These are phyloP conservation scores for Elsinoe necatrix DNA, from an alignment of 2,329 filamentous ascomycete species.

Conservation along the genomic window DNA sequence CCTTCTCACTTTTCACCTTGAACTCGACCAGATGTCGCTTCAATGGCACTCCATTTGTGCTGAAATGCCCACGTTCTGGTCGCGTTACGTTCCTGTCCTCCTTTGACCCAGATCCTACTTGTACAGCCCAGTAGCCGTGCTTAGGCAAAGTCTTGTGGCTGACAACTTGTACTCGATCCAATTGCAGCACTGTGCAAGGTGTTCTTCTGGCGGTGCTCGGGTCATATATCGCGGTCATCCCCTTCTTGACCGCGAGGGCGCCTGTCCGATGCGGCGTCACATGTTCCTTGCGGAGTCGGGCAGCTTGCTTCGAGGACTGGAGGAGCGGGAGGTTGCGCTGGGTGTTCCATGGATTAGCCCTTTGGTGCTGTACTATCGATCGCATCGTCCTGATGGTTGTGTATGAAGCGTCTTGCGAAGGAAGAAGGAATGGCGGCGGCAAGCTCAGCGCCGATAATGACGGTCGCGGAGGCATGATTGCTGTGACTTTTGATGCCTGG, in stretches of 20 bases:
- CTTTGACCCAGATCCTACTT: constrained; percentile 72
- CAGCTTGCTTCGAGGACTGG: constrained; percentile 48
- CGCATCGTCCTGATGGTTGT: constrained; percentile 41
- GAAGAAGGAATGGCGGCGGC: constrained; percentile 29
- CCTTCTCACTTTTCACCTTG: constrained; percentile 63
- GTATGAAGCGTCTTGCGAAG: constrained; percentile 22
- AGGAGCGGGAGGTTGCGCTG: constrained; percentile 44
- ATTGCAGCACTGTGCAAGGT: constrained; percentile 84
- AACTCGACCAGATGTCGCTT: constrained; percentile 84
- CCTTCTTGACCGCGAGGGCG: constrained; percentile 80
- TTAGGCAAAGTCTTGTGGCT: constrained; percentile 70
- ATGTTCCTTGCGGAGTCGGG: constrained; percentile 49
- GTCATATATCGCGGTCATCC: constrained; percentile 89
- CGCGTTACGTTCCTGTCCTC: constrained; percentile 68
- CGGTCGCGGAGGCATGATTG: constrained; percentile 24
- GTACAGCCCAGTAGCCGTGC: constrained; percentile 91
- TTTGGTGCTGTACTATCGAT: constrained; percentile 47
- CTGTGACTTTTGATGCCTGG: neutral
- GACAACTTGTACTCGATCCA: constrained; percentile 86
- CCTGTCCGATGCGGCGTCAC: constrained; percentile 64
- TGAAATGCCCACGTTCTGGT: constrained; percentile 80
- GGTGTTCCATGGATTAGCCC: constrained; percentile 46
- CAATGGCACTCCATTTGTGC: constrained; percentile 68
- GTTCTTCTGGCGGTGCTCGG: constrained; percentile 64
- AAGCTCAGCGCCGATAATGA: constrained; percentile 22